phyloP scores from a whole-genome alignment of 441 rosid genomes.

The Populus hybrid region DNA sequence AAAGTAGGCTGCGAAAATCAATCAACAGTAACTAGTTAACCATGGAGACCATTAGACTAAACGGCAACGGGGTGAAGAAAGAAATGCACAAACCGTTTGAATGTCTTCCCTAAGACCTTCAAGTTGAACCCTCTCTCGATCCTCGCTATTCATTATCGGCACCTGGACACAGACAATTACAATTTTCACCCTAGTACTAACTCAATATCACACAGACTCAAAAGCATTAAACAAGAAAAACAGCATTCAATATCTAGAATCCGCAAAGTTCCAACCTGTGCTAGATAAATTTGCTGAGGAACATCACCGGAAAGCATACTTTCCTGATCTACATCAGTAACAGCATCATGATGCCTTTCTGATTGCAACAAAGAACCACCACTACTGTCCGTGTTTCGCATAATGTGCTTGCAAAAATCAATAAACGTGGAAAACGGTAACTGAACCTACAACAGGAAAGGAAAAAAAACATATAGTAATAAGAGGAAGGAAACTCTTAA shows the following conservation, averaged over 20 bases:
- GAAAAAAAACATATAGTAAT: neutral
- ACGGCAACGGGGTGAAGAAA: slow-evolving; percentile 6
- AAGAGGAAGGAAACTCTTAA: neutral
- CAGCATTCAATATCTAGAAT: neutral
- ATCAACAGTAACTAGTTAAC: slow-evolving; percentile 11
- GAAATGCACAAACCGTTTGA: slow-evolving; percentile 36
- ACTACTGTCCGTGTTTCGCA: slow-evolving; percentile 29
- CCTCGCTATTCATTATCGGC: slow-evolving; percentile 64
- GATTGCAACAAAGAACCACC: slow-evolving; percentile 19
- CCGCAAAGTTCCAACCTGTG: slow-evolving; percentile 48
- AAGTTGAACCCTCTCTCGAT: slow-evolving; percentile 66
- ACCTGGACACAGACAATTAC: slow-evolving; percentile 36
- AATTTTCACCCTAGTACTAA: neutral
- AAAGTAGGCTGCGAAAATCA: slow-evolving; percentile 52
- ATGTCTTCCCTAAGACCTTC: slow-evolving; percentile 66
- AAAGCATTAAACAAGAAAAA: neutral
- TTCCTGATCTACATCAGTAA: slow-evolving; percentile 25
- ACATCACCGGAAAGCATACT: slow-evolving; percentile 29
- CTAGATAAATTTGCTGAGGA: slow-evolving; percentile 67
- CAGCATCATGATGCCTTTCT: slow-evolving; percentile 21
- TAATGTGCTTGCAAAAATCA: slow-evolving; percentile 53
- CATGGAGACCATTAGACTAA: slow-evolving; percentile 6
- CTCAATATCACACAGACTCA: neutral
- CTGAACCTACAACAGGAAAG: slow-evolving; percentile 48
- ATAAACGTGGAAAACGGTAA: slow-evolving; percentile 72